Base-by-base conservation (phyloP, 805 yeast species). In the Candida golubevii region DNA sequence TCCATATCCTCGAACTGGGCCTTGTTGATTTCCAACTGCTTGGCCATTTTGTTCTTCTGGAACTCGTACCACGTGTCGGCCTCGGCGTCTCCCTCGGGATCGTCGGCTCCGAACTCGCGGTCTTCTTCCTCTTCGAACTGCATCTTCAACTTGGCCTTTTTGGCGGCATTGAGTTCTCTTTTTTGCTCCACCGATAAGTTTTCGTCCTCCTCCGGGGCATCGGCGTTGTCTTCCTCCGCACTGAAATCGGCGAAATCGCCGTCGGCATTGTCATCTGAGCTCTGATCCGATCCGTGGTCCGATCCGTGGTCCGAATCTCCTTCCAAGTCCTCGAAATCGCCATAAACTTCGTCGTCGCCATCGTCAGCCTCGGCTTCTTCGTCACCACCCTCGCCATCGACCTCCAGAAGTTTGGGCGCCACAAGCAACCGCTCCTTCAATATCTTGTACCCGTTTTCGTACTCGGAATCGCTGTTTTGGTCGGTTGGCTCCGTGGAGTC, bases 31-130 rank as follows among this genome's bases (percentile, higher is more conserved):
- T 91, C 98, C 50, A 87, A 70, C 68, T 93, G 99, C 63, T 93
- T 91, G 45, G 96, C 89, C 82, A 95, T 90, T 59, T 90, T 91
- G 48, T 96, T 95, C 71, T 93, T 93, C 65, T 93, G 97, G 64
- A 85, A 80, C 62, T 91, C 98, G 62, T 91, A 93, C 99, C 99
- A 93, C 0, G 97, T 89, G 57, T 91, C 97, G 45, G 88, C 88
- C 59, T 86, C 95, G 18, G 65, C 62, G 40, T 61, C 68, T 44
- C 79, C 83, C 60, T 86, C 89, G 10, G 87, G 87, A 50, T 88
- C 96, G 50, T 83, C 87, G 26, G 82, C 88, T 13, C 86, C 87
- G 53, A 80, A 79, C 46, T 72, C 76, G 10, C 75, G 59, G 46
- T 71, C 76, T 55, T 83, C 89, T 61, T 83, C 88, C 41, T 82